Conservation (phyloP, 2,329 filamentous ascomycete species). For the Penicillium concentricum region DNA sequence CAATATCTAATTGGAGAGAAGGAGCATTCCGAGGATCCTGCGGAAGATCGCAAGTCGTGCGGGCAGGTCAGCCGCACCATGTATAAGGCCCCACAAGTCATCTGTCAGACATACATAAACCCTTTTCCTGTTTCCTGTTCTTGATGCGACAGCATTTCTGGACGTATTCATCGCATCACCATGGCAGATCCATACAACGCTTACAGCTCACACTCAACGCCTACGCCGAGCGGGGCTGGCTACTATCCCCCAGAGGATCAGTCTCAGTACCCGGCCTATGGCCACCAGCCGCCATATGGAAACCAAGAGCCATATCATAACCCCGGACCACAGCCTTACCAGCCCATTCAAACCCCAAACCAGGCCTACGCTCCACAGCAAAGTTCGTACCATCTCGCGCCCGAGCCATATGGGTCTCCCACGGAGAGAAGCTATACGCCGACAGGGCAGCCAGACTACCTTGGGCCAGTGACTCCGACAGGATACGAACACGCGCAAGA, state of each 20-base stretch:
- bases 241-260: slow-evolving; percentile 29
- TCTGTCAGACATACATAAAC: slow-evolving; percentile 8
- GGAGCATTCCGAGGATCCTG: slow-evolving; percentile 12
- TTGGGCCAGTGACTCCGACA: slow-evolving; percentile 39
- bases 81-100: slow-evolving; percentile 15
- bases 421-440: slow-evolving; percentile 48
- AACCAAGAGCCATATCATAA: slow-evolving; percentile 16
- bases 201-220: slow-evolving; percentile 28
- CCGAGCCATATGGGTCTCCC: slow-evolving; percentile 27
- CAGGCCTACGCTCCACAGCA: slow-evolving; percentile 32
- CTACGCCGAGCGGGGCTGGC: slow-evolving; percentile 22
- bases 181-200: slow-evolving; percentile 57
- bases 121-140: neutral
- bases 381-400: slow-evolving; percentile 24
- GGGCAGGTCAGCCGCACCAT: slow-evolving; percentile 28
- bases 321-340: slow-evolving; percentile 23
- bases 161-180: slow-evolving; percentile 12
- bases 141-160: slow-evolving; percentile 11
- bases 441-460: slow-evolving; percentile 33
- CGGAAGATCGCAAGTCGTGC: slow-evolving; percentile 21
- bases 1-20: slow-evolving; percentile 13
- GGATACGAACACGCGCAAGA: slow-evolving; percentile 46
- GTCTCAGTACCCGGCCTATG: slow-evolving; percentile 17
- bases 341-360: slow-evolving; percentile 13
- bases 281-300: slow-evolving; percentile 27